Conservation (phyloP, 495 filamentous ascomycete species). For the Neurospora hispaniola region DNA sequence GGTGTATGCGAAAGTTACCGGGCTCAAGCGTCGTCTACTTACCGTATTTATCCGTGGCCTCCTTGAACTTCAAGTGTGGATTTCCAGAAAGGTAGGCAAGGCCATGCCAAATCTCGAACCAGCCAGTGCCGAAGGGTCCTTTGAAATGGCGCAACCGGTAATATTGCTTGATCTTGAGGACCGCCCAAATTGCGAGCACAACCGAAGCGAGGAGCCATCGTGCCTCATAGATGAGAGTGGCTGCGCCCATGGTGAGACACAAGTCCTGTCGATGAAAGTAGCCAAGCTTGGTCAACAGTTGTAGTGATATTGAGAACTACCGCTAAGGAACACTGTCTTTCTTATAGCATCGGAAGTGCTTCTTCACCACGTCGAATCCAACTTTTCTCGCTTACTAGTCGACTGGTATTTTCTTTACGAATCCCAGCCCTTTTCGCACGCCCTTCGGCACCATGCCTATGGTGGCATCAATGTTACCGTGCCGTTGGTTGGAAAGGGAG, state of each 20-base stretch:
- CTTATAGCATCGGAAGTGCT: background rate
- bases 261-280: background rate
- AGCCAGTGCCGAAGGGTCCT: conserved; percentile 9
- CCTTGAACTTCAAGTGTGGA: conserved; percentile 7
- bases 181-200: background rate
- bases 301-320: background rate
- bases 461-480: background rate
- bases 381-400: background rate
- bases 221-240: background rate
- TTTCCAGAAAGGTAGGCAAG: conserved; percentile 3
- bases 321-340: background rate
- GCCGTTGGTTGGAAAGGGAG: background rate
- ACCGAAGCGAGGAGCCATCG: background rate
- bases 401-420: background rate
- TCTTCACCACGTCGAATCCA: background rate
- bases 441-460: background rate
- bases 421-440: background rate
- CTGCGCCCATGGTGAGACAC: background rate
- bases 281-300: background rate
- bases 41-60: conserved; percentile 7
- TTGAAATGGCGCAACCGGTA: conserved; percentile 7
- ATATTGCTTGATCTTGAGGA: conserved; percentile 6
- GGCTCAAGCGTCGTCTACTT: background rate
- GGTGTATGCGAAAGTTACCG: background rate
- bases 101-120: conserved; percentile 4